phyloP scores from a whole-genome alignment of 257 asterid genomes.

The Fraxinus quadrangulata region DNA sequence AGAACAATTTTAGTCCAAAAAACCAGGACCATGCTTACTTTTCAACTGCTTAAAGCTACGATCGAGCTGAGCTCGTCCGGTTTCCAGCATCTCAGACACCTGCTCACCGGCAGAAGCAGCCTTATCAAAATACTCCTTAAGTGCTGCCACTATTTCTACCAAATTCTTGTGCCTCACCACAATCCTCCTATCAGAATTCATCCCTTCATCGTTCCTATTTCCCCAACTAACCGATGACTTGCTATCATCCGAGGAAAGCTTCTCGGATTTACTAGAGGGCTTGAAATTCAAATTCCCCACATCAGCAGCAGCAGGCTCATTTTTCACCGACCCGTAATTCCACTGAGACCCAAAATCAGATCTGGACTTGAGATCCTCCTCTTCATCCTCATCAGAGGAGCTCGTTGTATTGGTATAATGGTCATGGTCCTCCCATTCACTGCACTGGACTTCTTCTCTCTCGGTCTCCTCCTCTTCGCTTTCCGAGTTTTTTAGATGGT shows the following conservation, averaged over 20 bases:
- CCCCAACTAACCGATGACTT: slow-evolving; percentile 83
- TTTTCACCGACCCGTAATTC: slow-evolving; percentile 52
- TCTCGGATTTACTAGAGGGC: slow-evolving; percentile 54
- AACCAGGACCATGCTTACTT: slow-evolving; percentile 48
- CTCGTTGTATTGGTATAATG: slow-evolving; percentile 59
- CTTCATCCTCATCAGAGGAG: slow-evolving; percentile 56
- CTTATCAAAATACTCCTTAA: slow-evolving; percentile 79
- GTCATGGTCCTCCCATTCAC: slow-evolving; percentile 95
- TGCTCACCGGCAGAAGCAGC: slow-evolving; percentile 90
- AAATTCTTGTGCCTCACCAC: slow-evolving; percentile 90
- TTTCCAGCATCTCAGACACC: slow-evolving; percentile 90
- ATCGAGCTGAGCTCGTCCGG: slow-evolving; percentile 85
- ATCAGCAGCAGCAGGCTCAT: slow-evolving; percentile 31
- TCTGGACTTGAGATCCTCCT: slow-evolving; percentile 56
- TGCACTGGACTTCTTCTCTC: slow-evolving; percentile 95
- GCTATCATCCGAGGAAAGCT: slow-evolving; percentile 51
- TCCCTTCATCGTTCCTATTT: slow-evolving; percentile 43
- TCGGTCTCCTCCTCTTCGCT: slow-evolving; percentile 68
- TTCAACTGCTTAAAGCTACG: slow-evolving; percentile 81
- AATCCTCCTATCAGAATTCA: slow-evolving; percentile 60
- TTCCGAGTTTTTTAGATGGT: slow-evolving; percentile 49
- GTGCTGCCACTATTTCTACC: slow-evolving; percentile 82
- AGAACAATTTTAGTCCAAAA: background rate
- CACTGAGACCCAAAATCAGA: slow-evolving; percentile 54
- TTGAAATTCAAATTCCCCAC: slow-evolving; percentile 32